Conservation (phyloP, 1,284 basidiomycete species). For the Ustilago crameri region DNA sequence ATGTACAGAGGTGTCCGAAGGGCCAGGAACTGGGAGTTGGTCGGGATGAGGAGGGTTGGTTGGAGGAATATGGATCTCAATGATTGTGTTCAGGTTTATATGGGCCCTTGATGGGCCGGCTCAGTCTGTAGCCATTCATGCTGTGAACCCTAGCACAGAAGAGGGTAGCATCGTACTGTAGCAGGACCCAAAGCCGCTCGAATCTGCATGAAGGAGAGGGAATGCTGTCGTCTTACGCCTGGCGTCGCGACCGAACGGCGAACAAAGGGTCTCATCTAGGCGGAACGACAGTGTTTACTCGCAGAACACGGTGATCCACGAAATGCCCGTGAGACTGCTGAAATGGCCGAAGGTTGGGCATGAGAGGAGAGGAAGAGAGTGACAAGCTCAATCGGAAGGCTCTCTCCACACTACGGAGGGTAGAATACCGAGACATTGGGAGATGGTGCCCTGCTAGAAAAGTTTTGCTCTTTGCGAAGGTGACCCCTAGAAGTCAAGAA, state of each 20-base stretch:
- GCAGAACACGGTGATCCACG: conserved; percentile 29
- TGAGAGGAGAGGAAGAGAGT: conserved; percentile 16
- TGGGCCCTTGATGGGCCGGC: conserved; percentile 12
- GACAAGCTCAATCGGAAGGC: conserved; percentile 11
- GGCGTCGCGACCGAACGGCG: conserved; percentile 18
- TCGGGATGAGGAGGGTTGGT: conserved; percentile 10
- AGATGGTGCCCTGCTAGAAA: conserved; percentile 1
- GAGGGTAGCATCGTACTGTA: conserved; percentile 20
- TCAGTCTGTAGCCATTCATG: conserved; percentile 8
- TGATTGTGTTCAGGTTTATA: conserved; percentile 24
- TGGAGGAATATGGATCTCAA: conserved; percentile 4
- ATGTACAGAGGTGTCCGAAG: background rate
- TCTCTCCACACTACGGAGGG: conserved; percentile 1
- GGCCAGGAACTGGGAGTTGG: conserved; percentile 4
- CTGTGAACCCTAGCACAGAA: conserved; percentile 14
- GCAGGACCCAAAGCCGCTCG: conserved; percentile 22
- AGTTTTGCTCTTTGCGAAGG: conserved; percentile 9
- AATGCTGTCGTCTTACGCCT: background rate
- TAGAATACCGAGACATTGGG: conserved; percentile 13
- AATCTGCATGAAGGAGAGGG: conserved; percentile 11
- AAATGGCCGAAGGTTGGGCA: conserved; percentile 27
- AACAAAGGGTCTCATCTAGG: conserved; percentile 35
- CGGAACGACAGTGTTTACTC: conserved; percentile 35
- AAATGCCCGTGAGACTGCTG: conserved; percentile 40
- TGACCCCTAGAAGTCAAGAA: conserved; percentile 37